These are phyloP conservation scores for Fusarium sp. DNA, from an alignment of 2,329 filamentous ascomycete species.

Conservation along the genomic window DNA sequence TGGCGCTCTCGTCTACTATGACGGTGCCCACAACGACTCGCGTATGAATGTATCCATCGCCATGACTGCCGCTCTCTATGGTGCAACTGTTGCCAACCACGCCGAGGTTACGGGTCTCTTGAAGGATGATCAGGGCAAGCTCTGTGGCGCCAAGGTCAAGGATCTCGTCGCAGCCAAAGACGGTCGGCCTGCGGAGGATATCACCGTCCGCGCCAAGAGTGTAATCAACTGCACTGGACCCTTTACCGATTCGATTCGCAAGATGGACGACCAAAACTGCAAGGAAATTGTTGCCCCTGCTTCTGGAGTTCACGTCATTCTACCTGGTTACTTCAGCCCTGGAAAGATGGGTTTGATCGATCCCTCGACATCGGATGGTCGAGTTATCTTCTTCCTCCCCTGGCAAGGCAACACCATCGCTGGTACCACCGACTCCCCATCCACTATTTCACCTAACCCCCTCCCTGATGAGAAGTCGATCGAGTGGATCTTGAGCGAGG, in stretches of 20 bases:
- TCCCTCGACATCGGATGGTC: slow-evolving; percentile 85
- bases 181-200: slow-evolving; percentile 68
- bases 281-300: slow-evolving; percentile 87
- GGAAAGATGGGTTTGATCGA: slow-evolving; percentile 90
- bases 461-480: slow-evolving; percentile 86
- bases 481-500: slow-evolving; percentile 87
- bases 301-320: slow-evolving; percentile 86
- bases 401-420: slow-evolving; percentile 96
- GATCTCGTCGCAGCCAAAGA: slow-evolving; percentile 77
- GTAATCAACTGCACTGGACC: slow-evolving; percentile 91
- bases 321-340: slow-evolving; percentile 88
- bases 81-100: slow-evolving; percentile 85
- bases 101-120: slow-evolving; percentile 81
- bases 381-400: slow-evolving; percentile 92
- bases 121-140: slow-evolving; percentile 78
- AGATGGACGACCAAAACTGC: slow-evolving; percentile 80
- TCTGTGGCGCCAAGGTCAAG: slow-evolving; percentile 80
- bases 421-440: slow-evolving; percentile 86
- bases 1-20: slow-evolving; percentile 89
- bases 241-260: slow-evolving; percentile 86
- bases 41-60: slow-evolving; percentile 92
- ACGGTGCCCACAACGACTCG: slow-evolving; percentile 92
- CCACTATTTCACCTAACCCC: slow-evolving; percentile 78
- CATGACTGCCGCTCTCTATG: slow-evolving; percentile 90
- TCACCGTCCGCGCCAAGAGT: slow-evolving; percentile 81